Conservation (phyloP, 345 rosid species). For the Murraya paniculata region DNA sequence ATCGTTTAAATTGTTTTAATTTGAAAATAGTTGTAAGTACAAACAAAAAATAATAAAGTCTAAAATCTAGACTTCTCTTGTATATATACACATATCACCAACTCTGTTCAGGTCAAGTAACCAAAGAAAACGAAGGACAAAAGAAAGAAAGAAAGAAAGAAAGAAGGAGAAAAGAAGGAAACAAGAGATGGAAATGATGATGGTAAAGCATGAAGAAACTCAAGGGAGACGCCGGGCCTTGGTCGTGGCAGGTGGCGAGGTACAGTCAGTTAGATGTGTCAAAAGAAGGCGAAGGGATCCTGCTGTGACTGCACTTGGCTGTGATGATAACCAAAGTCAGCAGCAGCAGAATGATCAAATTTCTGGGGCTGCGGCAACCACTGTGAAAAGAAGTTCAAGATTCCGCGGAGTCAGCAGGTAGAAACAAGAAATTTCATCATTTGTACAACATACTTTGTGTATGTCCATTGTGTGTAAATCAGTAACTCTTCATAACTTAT, state of each 20-base stretch:
- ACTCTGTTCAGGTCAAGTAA: neutral
- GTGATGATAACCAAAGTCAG: conserved; percentile 17
- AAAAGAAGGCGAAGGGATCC: conserved; percentile 49
- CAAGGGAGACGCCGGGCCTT: conserved; percentile 21
- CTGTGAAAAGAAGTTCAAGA: conserved; percentile 69
- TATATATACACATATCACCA: neutral
- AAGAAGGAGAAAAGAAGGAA: neutral
- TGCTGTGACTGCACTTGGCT: conserved; percentile 7
- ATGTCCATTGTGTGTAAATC: neutral
- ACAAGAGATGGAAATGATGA: conserved; percentile 32
- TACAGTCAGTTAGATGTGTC: conserved; percentile 25
- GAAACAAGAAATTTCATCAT: no score
- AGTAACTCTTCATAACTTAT: neutral
- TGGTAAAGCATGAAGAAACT: conserved; percentile 39
- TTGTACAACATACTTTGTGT: neutral
- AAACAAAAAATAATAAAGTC: conserved; percentile 12
- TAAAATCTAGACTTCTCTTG: conserved; percentile 15
- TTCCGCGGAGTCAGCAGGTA: conserved; percentile 74
- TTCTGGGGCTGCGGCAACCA: conserved; percentile 30
- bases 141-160: neutral
- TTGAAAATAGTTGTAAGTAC: conserved; percentile 8
- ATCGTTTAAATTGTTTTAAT: conserved; percentile 20
- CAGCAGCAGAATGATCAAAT: conserved; percentile 29
- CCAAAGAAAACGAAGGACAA: neutral
- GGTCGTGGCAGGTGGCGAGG: conserved; percentile 11